Evolutionary conservation across 345 rosid genomes (phyloP).

Genomic region (Aegle marmelos): DNA sequence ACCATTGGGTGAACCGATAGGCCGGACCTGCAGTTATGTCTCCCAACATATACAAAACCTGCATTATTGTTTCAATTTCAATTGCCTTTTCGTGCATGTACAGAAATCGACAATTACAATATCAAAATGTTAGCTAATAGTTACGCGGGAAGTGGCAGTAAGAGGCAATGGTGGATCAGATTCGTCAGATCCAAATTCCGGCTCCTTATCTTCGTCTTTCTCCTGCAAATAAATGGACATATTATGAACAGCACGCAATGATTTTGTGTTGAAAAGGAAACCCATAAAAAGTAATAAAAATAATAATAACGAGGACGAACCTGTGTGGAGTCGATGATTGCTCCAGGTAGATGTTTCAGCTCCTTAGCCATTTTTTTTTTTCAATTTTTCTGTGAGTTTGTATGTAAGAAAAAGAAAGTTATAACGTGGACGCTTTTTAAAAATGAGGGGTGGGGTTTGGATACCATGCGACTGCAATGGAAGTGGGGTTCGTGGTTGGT

Average conservation of each 20-base stretch:
- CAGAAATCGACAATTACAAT: too few relatives aligned
- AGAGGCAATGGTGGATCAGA: conserved; percentile 70
- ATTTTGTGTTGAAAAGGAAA: background rate
- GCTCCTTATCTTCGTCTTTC: conserved; percentile 56
- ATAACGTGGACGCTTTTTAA: background rate
- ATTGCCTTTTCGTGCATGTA: too few relatives aligned
- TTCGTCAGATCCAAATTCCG: conserved; percentile 56
- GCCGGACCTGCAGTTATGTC: conserved; percentile 89
- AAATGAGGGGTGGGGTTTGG: background rate
- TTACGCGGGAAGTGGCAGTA: conserved; percentile 94
- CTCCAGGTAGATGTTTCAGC: conserved; percentile 10
- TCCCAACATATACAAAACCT: conserved; percentile 98
- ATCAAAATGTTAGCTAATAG: too few relatives aligned
- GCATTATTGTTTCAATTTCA: conserved; percentile 14
- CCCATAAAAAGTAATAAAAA: background rate
- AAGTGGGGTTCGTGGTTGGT: background rate
- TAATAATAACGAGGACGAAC: background rate
- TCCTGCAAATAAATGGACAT: conserved; percentile 39
- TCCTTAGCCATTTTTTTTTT: conserved; percentile 16
- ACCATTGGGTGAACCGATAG: conserved; percentile 85
- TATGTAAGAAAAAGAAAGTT: background rate
- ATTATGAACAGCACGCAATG: background rate
- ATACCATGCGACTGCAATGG: background rate
- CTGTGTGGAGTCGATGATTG: conserved; percentile 23
- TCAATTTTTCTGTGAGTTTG: background rate